Base-by-base conservation (phyloP, 768 basidiomycete species). In the Gloeopeniophorella convolvens region DNA sequence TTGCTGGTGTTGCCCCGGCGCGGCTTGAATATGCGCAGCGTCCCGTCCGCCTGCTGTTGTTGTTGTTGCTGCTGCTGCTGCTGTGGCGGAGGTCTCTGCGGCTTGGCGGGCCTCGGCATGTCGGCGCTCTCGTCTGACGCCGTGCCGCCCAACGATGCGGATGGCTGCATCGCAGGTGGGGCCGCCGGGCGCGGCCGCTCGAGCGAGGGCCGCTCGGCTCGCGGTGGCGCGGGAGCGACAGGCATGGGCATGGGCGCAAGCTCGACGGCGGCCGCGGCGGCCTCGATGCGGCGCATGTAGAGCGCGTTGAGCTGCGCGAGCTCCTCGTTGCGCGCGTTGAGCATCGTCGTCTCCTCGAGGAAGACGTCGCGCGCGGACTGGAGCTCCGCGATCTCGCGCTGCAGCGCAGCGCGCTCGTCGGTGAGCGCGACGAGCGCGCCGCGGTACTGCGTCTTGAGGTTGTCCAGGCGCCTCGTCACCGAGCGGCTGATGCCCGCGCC, bases 301-400 rank as follows among this genome's bases (percentile, higher is more conserved):
- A 90, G 85, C 4, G 84, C 77, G 57, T 87, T 88, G 36, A 97
- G 78, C 64, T 92, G 87, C 1, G 88, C 86, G 5, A 99, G 75
- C 64, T 94, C 89, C 60, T 94, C 92, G 68, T 98, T 98, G 41
- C 92, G 82, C 5, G 83, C 83, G 63, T 90, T 91, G 42, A 99
- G 76, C 18, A 84, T 83, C 0, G 91, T 85, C 0, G 92, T 89
- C 70, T 99, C 96, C 61, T 95, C 94, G 33, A 94, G 69, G 67
- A 88, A 86, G 34, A 84, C 77, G 57, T 96, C 92, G 27, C 90
- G 80, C 1, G 87, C 81, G 13, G 87, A 85, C 62, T 82, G 83
- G 42, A 99, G 82, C 60, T 98, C 94, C 3, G 75, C 71, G 48
- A 97, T 82, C 67, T 98, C 95, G 39, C 90, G 75, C 18, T 72